phyloP scores from a whole-genome alignment of 2,329 filamentous ascomycete species.

The Aspergillus udagawae region DNA sequence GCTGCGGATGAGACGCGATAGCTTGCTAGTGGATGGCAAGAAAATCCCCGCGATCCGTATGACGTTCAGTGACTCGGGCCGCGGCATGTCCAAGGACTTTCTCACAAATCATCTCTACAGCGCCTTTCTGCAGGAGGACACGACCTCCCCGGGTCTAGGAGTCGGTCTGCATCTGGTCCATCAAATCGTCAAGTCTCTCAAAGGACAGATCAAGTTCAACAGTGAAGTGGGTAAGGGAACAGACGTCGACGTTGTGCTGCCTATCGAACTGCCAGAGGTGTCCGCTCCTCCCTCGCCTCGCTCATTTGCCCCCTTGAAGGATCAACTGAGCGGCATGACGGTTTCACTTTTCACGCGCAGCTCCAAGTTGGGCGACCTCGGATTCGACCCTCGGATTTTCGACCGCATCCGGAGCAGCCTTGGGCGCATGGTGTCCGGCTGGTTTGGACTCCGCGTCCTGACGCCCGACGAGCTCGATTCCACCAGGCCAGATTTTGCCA shows the following conservation, averaged over 20 bases:
- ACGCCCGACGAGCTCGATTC: constrained; percentile 7
- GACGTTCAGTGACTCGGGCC: constrained; percentile 23
- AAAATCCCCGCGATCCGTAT: constrained; percentile 10
- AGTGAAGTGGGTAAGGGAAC: constrained; percentile 23
- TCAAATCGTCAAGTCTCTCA: constrained; percentile 25
- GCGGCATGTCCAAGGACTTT: constrained; percentile 26
- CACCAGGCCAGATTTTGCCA: constrained; percentile 11
- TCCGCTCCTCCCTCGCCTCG: not conserved
- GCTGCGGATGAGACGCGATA: constrained; percentile 15
- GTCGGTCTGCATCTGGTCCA: constrained; percentile 58
- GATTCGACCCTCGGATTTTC: constrained; percentile 10
- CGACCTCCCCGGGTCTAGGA: constrained; percentile 53
- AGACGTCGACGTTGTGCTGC: constrained; percentile 15
- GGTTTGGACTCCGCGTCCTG: constrained; percentile 17
- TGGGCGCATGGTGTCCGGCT: constrained; percentile 13
- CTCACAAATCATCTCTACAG: constrained; percentile 42
- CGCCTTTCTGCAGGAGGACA: constrained; percentile 58
- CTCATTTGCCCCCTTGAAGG: constrained; percentile 1
- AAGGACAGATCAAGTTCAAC: constrained; percentile 20
- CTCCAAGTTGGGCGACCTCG: constrained; percentile 6
- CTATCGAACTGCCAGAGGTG: constrained; percentile 4
- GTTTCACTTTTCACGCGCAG: constrained; percentile 17
- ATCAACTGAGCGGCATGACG: constrained; percentile 10
- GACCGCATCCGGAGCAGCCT: constrained; percentile 11
- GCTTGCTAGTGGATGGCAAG: not conserved